Evolutionary conservation across 1,284 basidiomycete species (phyloP).

Genomic region (Tylopilus orsonianus): DNA sequence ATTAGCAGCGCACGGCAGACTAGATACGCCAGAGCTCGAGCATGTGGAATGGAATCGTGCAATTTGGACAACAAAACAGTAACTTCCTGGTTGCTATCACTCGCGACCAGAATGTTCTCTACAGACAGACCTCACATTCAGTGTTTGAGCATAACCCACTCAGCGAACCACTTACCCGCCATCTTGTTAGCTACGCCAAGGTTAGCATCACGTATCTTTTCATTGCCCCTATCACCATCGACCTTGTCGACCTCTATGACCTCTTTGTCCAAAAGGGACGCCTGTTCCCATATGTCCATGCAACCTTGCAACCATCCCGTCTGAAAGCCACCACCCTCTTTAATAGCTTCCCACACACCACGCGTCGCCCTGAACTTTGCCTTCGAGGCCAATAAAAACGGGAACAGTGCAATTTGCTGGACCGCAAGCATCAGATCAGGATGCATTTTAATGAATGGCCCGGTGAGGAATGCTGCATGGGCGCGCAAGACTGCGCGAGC

Average conservation of each 20-base stretch:
- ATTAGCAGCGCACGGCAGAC: constrained; percentile 56
- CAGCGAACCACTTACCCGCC: constrained; percentile 51
- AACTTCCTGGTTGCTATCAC: constrained; percentile 35
- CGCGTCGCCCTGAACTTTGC: constrained; percentile 61
- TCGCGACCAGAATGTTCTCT: constrained; percentile 64
- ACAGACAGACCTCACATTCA: constrained; percentile 8
- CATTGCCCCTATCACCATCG: constrained; percentile 36
- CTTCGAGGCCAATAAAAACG: constrained; percentile 73
- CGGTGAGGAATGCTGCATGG: constrained; percentile 65
- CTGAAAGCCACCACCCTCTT: constrained; percentile 21
- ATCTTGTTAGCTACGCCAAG: constrained; percentile 53
- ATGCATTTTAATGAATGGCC: constrained; percentile 43
- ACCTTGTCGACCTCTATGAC: constrained; percentile 34
- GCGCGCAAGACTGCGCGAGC: constrained; percentile 52
- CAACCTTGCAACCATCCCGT: constrained; percentile 45
- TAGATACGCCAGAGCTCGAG: constrained; percentile 58
- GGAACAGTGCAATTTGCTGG: constrained; percentile 67
- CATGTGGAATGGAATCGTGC: constrained; percentile 48
- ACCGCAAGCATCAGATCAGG: constrained; percentile 42
- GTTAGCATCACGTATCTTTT: constrained; percentile 54
- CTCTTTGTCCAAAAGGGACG: constrained; percentile 24
- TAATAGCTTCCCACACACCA: constrained; percentile 64
- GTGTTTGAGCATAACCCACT: background rate
- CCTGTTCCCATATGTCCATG: constrained; percentile 38
- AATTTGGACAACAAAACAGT: constrained; percentile 51